These are phyloP conservation scores for slime mould (Dictyostelium discoideum) DNA, from an alignment of 78 protist genomes.

Conservation along the genomic window DNA sequence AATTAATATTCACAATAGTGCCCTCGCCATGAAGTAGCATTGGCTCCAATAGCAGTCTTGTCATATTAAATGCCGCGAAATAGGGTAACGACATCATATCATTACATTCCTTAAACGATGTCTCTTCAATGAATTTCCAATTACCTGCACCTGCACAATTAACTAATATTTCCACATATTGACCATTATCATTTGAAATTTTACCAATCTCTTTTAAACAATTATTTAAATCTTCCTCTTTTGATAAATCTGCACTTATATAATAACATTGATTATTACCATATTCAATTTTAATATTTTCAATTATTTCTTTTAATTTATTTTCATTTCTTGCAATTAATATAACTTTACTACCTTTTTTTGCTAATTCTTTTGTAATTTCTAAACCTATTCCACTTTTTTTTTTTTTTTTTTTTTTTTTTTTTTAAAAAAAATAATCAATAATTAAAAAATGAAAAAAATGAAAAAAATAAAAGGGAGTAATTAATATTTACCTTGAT, in stretches of 20 bases:
- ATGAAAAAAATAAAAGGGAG: background rate
- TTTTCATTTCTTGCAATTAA: slow-evolving; percentile 37
- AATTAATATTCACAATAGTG: slow-evolving; percentile 52
- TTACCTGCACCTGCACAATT: slow-evolving; percentile 55
- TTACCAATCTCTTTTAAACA: background rate
- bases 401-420: background rate
- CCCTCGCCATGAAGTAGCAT: slow-evolving; percentile 33
- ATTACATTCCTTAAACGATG: slow-evolving; percentile 12
- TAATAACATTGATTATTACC: background rate
- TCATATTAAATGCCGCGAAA: slow-evolving; percentile 61
- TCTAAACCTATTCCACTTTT: slow-evolving; percentile 55
- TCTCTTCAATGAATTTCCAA: slow-evolving; percentile 66
- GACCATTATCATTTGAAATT: background rate
- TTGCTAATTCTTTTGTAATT: slow-evolving; percentile 46
- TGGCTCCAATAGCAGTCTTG: background rate
- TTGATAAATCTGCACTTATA: slow-evolving; percentile 13
- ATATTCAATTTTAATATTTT: background rate
- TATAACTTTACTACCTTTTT: slow-evolving; percentile 1
- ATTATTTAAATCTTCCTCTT: background rate
- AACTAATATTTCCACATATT: slow-evolving; percentile 22
- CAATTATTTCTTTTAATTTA: background rate
- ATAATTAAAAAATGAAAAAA: too few species aligned
- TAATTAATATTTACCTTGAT: slow-evolving; percentile 1
- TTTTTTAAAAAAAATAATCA: background rate
- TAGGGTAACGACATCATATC: slow-evolving; percentile 59